phyloP scores from a whole-genome alignment of 2,329 filamentous ascomycete species.

The Aspergillus glaucus region DNA sequence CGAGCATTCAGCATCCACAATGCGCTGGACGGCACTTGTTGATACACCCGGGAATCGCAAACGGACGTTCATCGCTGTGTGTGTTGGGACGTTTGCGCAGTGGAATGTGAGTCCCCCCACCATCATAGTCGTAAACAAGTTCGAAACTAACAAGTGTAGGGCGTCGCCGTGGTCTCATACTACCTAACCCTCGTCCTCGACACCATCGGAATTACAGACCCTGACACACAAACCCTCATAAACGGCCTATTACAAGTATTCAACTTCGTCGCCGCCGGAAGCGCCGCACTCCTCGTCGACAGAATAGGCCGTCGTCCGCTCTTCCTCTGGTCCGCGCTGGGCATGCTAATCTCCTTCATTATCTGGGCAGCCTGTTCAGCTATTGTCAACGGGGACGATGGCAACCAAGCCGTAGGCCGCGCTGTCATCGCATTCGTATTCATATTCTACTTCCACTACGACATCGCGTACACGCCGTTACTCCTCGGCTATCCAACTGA shows the following conservation, averaged over 20 bases:
- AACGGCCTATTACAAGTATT: conserved; percentile 27
- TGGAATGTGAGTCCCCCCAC: conserved; percentile 17
- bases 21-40: conserved; percentile 10
- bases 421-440: conserved; percentile 53
- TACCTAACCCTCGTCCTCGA: conserved; percentile 31
- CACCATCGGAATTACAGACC: conserved; percentile 30
- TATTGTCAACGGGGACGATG: conserved; percentile 14
- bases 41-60: conserved; percentile 18
- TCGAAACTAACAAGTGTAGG: neutral
- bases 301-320: conserved; percentile 17
- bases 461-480: conserved; percentile 55
- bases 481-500: conserved; percentile 53
- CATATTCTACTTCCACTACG: conserved; percentile 55
- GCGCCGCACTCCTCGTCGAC: conserved; percentile 17
- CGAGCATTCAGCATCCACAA: conserved; percentile 10
- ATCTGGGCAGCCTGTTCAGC: conserved; percentile 18
- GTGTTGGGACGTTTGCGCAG: conserved; percentile 14
- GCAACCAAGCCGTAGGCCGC: conserved; percentile 6
- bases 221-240: conserved; percentile 33
- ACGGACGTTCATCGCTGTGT: conserved; percentile 20
- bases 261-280: conserved; percentile 15
- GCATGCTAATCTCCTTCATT: conserved; percentile 20
- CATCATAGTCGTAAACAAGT: neutral
- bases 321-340: conserved; percentile 14
- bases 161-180: conserved; percentile 31